Percentiles rank a stretch among this genome's conserved stretches.
These are phyloP conservation scores for Stemphylium lycopersici DNA, from an alignment of 2,329 filamentous ascomycete genomes.

Conservation along the genomic window DNA sequence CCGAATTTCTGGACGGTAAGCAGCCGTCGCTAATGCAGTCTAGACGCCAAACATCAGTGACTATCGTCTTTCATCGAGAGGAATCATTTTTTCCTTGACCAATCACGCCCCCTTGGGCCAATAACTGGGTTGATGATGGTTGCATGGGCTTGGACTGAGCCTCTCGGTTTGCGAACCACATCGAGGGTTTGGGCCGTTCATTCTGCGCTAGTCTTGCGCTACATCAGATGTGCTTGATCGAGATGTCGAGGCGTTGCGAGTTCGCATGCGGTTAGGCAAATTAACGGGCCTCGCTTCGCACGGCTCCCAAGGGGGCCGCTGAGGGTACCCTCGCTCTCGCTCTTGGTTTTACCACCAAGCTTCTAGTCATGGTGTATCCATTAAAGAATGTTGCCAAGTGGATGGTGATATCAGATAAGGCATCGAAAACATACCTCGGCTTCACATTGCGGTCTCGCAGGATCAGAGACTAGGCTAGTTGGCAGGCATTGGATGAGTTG, in stretches of 20 bases:
- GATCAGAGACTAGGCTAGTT: neutral
- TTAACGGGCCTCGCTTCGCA: slow-evolving; percentile 1
- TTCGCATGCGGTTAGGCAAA: slow-evolving; percentile 10
- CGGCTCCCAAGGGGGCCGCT: neutral
- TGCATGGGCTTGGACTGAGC: slow-evolving; percentile 11
- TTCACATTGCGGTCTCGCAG: neutral
- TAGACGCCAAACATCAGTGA: slow-evolving; percentile 18
- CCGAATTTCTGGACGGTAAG: slow-evolving; percentile 22
- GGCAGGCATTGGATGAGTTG: neutral
- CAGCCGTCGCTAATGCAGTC: slow-evolving; percentile 32
- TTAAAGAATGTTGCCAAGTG: neutral
- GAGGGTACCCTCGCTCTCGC: neutral
- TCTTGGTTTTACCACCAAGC: neutral
- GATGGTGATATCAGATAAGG: neutral
- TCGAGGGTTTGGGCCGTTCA: slow-evolving; percentile 19
- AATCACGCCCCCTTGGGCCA: slow-evolving; percentile 13
- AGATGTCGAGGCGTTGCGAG: slow-evolving; percentile 2
- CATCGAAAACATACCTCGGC: neutral
- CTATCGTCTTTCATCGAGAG: slow-evolving; percentile 13
- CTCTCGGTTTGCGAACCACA: slow-evolving; percentile 19
- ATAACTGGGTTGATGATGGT: slow-evolving; percentile 22
- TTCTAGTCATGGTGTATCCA: neutral
- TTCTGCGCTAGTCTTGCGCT: neutral
- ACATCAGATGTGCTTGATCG: slow-evolving; percentile 22
- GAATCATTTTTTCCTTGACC: slow-evolving; percentile 18